Conservation (phyloP, 768 basidiomycete genomes). For the Amanita molliuscula region DNA sequence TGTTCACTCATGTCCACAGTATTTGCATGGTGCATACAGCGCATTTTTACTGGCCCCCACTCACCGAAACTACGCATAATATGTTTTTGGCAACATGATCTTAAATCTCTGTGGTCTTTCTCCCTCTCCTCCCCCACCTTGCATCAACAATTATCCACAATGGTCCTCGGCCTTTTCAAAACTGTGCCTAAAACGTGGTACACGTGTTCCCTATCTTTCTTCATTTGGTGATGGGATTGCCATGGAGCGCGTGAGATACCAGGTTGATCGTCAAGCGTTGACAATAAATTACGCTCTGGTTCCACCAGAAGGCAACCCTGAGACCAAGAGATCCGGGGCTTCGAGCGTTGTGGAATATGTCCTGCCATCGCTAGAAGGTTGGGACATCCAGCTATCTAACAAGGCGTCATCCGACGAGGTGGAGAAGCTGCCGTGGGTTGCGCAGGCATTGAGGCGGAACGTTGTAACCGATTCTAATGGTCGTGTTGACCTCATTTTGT, state of each 20-base stretch:
- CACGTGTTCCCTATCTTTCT: slow-evolving; percentile 60
- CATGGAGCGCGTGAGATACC: slow-evolving; percentile 71
- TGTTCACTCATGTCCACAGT: slow-evolving; percentile 30
- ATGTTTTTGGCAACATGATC: slow-evolving; percentile 94
- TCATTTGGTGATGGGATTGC: slow-evolving; percentile 78
- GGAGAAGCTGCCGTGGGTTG: slow-evolving; percentile 66
- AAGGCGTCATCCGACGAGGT: slow-evolving; percentile 67
- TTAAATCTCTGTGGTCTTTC: slow-evolving; percentile 79
- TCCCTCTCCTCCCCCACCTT: slow-evolving; percentile 48
- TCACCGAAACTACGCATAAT: slow-evolving; percentile 56
- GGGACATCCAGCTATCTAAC: slow-evolving; percentile 77
- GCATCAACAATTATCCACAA: slow-evolving; percentile 76
- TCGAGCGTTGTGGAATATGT: slow-evolving; percentile 73
- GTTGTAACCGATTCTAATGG: slow-evolving; percentile 15
- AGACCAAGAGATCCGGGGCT: slow-evolving; percentile 42
- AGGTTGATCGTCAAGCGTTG: slow-evolving; percentile 74
- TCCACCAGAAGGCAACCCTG: slow-evolving; percentile 45
- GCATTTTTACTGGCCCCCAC: slow-evolving; percentile 28
- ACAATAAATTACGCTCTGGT: slow-evolving; percentile 79
- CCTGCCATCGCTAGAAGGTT: slow-evolving; percentile 69
- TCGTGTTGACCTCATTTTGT: slow-evolving; percentile 37
- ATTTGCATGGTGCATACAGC: slow-evolving; percentile 92
- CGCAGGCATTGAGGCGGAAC: slow-evolving; percentile 41
- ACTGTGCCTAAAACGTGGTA: slow-evolving; percentile 68
- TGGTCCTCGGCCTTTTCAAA: slow-evolving; percentile 74